Base-by-base conservation (phyloP, 345 rosid genomes). In the Euclidium syriacum region DNA sequence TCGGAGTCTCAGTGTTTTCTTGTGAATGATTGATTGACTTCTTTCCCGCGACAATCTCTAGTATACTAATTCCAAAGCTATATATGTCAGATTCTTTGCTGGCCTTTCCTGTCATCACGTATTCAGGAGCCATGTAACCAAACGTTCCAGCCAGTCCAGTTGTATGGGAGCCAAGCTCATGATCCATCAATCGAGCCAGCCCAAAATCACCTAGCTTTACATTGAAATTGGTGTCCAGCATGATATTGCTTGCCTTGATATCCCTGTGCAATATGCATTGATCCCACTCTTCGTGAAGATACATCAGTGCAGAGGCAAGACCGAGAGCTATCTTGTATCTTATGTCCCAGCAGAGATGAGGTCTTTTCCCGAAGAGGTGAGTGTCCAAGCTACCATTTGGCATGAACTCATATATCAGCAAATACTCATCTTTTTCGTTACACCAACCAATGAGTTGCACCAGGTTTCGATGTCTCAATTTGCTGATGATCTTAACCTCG, bases 121-220 rank as follows among this genome's bases (percentile, higher is more conserved):
- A 84, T 43, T 84, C 81, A 0, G 74, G 83, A 6, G 85, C 73
- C 62, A 82, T 2, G 66, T 85, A 82, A 0, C 82, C 82, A 0
- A 77, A 55, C 0, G 85, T 84, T 10, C 78, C 80, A 0, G 65
- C 69, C 58, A 74, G 14, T 0, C 62, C 63, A 0, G 54, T 71
- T 5, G 81, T 67, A 19, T 52, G 58, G 0, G 58, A 55, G 1
- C 71, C 74, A 17, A 71, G 15, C 47, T 67, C 81, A 42, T 74
- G 78, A 52, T 78, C 72, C 65, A 56, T 35, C 46, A 39, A 22
- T 20, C 65, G 33, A n/a, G 77, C 77, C 30, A 75, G 22, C 4
- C 79, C 79, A 9, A 75, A 78, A 41, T 78, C 73, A 5, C 82
- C 82, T 10, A 75, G 47, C 53, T 75, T 79, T 19, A 34, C 81